Conservation (phyloP, 176 grass and related monocot species). For the Rhynchospora tenuis region DNA sequence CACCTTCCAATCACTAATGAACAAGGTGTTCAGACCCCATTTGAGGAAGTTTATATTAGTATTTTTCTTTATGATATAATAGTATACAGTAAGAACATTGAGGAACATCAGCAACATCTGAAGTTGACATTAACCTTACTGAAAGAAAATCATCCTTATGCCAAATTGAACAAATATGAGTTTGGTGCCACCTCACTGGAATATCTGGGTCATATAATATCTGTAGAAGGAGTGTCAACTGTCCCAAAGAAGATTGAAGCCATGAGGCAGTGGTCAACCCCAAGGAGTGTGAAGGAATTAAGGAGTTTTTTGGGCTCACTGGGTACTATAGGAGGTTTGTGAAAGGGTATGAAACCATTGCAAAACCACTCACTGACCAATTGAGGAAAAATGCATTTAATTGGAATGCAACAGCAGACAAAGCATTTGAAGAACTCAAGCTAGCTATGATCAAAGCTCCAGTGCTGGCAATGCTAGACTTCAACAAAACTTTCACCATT, state of each 20-base stretch:
- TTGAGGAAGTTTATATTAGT: too few relatives aligned
- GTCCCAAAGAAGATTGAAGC: neutral
- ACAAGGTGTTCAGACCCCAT: too few relatives aligned
- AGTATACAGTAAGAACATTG: too few relatives aligned
- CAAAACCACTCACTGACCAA: neutral
- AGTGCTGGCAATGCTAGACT: too few relatives aligned
- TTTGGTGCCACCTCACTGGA: neutral
- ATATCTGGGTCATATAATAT: neutral
- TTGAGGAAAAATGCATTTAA: neutral
- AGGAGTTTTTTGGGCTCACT: neutral
- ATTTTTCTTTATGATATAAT: too few relatives aligned
- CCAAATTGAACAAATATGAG: neutral
- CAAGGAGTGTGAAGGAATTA: neutral
- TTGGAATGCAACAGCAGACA: neutral
- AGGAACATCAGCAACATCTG: too few relatives aligned
- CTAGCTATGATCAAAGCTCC: too few relatives aligned
- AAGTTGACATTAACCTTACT: neutral
- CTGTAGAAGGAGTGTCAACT: neutral
- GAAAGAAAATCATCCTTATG: neutral
- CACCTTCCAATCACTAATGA: too few relatives aligned
- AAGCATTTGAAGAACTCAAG: neutral
- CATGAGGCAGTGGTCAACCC: neutral
- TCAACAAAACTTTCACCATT: too few relatives aligned
- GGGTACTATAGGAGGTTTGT: neutral
- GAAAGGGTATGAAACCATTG: neutral